Conservation (phyloP, 1,284 basidiomycete species). For the Puccinia horiana region DNA sequence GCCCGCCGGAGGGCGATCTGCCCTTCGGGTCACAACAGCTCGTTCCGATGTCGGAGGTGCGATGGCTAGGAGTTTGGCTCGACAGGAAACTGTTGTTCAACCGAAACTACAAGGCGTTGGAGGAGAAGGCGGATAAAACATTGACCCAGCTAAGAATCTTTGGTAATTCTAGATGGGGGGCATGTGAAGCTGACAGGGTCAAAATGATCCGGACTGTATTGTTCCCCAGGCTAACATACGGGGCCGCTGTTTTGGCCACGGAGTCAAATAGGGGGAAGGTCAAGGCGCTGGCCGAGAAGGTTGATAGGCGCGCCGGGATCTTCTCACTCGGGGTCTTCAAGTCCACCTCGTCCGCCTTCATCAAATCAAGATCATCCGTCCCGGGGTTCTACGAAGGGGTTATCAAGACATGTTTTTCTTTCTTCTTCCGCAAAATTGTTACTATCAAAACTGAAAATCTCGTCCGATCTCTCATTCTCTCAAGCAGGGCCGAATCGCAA, state of each 20-base stretch:
- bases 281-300: too few relatives aligned
- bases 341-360: neutral
- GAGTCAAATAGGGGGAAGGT: too few relatives aligned
- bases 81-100: neutral
- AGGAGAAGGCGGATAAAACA: neutral
- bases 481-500: too few relatives aligned
- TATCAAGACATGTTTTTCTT: too few relatives aligned
- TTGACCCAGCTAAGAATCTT: neutral
- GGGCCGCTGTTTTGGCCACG: too few relatives aligned
- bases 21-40: neutral
- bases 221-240: too few relatives aligned
- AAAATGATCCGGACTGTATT: neutral
- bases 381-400: neutral
- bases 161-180: neutral
- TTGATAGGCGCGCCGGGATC: neutral
- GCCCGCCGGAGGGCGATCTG: neutral
- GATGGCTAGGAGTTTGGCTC: too few relatives aligned
- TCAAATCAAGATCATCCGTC: neutral
- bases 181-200: neutral
- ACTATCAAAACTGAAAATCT: neutral
- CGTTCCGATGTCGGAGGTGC: neutral
- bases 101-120: neutral
- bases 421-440: too few relatives aligned
- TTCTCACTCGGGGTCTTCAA: neutral
- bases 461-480: neutral